These are phyloP conservation scores for Jaapia argillacea DNA, from an alignment of 768 basidiomycete species.

Conservation along the genomic window DNA sequence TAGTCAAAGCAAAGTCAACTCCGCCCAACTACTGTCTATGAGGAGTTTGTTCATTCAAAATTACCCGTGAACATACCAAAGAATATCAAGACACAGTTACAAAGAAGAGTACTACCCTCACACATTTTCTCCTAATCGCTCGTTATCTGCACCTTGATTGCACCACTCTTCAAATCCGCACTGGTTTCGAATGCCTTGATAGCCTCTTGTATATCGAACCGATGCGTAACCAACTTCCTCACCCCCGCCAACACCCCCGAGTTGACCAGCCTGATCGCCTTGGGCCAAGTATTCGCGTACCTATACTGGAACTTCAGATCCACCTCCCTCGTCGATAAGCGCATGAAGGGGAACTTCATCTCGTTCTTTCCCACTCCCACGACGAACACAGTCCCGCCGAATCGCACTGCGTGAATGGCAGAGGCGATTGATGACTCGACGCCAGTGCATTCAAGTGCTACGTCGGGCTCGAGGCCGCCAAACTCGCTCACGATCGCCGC, in stretches of 20 bases:
- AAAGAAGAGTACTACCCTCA: constrained; percentile 15
- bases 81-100: no score
- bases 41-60: no score
- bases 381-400: constrained; percentile 61
- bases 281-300: constrained; percentile 71
- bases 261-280: constrained; percentile 70
- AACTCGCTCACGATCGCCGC: constrained; percentile 41
- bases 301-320: constrained; percentile 63
- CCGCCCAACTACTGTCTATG: no score
- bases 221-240: constrained; percentile 73
- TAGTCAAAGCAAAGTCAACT: no score
- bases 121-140: no score
- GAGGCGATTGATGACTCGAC: constrained; percentile 52
- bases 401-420: constrained; percentile 36
- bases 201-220: constrained; percentile 63
- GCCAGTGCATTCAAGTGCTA: constrained; percentile 58
- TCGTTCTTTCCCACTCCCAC: constrained; percentile 63
- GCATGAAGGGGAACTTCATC: constrained; percentile 61
- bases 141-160: constrained; percentile 58
- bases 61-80: no score
- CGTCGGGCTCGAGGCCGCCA: constrained; percentile 31
- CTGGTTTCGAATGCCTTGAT: constrained; percentile 72
- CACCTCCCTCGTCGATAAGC: constrained; percentile 60
- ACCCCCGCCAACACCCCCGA: constrained; percentile 62
- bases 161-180: constrained; percentile 54